Conservation (phyloP, 306 rosid species). For the Hippophae tibetana region DNA sequence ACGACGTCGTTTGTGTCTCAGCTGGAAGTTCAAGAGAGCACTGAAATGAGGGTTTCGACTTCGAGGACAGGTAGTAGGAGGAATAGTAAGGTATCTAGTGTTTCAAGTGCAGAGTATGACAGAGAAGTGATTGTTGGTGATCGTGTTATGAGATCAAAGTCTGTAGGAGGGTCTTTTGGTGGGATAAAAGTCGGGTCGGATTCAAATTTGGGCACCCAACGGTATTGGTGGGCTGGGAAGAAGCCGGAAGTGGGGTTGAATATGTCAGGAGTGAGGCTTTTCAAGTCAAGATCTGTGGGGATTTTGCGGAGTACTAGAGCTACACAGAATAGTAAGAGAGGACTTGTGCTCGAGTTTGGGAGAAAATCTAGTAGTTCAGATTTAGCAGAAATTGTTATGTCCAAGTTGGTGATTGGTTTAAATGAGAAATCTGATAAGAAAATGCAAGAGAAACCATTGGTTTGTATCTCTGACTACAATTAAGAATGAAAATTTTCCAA, state of each 20-base stretch:
- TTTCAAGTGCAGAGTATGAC: slow-evolving; percentile 27
- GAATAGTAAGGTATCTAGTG: slow-evolving; percentile 56
- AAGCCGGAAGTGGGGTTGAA: slow-evolving; percentile 24
- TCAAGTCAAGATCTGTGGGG: slow-evolving; percentile 66
- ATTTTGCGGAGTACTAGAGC: slow-evolving; percentile 19
- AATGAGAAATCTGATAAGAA: slow-evolving; percentile 28
- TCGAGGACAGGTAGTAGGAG: slow-evolving; percentile 35
- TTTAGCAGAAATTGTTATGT: slow-evolving; percentile 20
- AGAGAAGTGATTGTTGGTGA: slow-evolving; percentile 1
- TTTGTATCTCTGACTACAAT: slow-evolving; percentile 8
- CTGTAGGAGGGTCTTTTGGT: slow-evolving; percentile 41
- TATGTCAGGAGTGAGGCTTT: slow-evolving; percentile 24
- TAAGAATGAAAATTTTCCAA: too few species aligned
- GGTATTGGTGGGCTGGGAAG: slow-evolving; percentile 11
- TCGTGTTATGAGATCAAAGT: slow-evolving; percentile 39
- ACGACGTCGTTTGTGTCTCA: slow-evolving; percentile 7
- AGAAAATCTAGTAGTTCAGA: background rate
- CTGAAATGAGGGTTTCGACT: slow-evolving; percentile 24
- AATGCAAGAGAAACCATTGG: slow-evolving; percentile 41
- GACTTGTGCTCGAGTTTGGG: slow-evolving; percentile 25
- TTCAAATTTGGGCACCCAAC: background rate
- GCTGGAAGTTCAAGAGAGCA: slow-evolving; percentile 17
- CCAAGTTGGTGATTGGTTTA: slow-evolving; percentile 32
- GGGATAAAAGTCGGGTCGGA: slow-evolving; percentile 13
- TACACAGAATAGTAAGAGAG: slow-evolving; percentile 3